Percentiles rank a stretch among this genome's conserved stretches.
Conservation (phyloP, 345 rosid genomes). For the Eucalyptus decipiens region DNA sequence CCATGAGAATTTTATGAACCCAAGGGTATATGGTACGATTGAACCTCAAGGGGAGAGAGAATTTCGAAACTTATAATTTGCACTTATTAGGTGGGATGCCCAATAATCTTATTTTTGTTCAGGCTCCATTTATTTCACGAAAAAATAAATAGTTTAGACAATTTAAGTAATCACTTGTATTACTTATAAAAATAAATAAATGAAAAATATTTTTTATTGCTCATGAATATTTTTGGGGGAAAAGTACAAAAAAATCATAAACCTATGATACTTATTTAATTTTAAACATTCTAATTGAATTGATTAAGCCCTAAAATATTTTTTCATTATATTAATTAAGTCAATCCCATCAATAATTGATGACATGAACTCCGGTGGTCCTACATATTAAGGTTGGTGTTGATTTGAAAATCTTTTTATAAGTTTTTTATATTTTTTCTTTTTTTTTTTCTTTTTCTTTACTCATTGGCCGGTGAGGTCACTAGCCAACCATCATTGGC, state of each 20-base stretch:
- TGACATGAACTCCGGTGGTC: too few relatives aligned
- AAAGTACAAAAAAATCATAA: too few relatives aligned
- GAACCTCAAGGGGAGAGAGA: neutral
- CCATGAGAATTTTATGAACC: neutral
- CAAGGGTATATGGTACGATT: neutral
- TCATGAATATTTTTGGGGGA: neutral
- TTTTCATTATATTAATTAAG: too few relatives aligned
- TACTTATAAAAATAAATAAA: neutral
- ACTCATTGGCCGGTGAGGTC: rapidly evolving
- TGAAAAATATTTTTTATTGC: rapidly evolving
- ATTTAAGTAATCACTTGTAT: neutral
- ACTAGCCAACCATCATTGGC: too few relatives aligned
- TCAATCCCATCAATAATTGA: too few relatives aligned
- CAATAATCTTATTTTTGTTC: neutral
- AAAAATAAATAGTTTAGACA: neutral
- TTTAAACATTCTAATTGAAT: too few relatives aligned
- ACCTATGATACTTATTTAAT: too few relatives aligned
- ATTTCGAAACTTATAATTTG: neutral
- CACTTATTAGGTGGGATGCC: neutral
- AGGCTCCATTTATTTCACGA: neutral
- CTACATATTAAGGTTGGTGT: too few relatives aligned
- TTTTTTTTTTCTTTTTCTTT: too few relatives aligned
- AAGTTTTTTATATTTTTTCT: too few relatives aligned
- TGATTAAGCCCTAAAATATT: too few relatives aligned
- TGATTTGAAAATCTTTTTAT: rapidly evolving